Percentiles rank a stretch among this genome's conserved stretches.
These are phyloP conservation scores for Babesia divergens DNA, from an alignment of 169 alveolate genomes.

Conservation along the genomic window DNA sequence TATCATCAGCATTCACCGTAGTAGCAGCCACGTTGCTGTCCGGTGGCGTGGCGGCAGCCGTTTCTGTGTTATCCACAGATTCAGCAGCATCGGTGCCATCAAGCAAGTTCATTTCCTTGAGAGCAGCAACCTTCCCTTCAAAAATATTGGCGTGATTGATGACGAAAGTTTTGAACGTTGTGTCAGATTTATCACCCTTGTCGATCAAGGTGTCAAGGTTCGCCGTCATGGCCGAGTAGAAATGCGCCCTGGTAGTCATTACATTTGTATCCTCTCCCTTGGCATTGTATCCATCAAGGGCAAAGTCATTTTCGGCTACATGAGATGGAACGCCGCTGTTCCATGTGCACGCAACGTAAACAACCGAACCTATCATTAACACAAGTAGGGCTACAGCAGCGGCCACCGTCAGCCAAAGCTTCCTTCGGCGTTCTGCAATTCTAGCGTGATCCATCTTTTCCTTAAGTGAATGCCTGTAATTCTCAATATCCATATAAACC, in stretches of 20 bases:
- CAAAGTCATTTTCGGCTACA: not conserved
- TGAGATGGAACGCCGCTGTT: not conserved
- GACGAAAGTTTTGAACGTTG: no score
- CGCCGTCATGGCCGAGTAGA: not conserved
- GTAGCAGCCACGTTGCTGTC: no score
- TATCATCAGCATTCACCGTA: no score
- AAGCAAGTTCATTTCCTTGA: no score
- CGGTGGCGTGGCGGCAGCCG: no score
- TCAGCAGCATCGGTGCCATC: no score
- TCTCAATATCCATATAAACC: not conserved
- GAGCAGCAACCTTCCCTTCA: no score
- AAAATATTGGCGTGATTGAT: no score
- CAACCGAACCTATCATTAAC: not conserved
- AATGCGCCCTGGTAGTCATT: not conserved
- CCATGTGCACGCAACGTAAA: not conserved
- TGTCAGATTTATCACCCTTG: no score
- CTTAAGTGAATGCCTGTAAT: not conserved
- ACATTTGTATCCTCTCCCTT: not conserved
- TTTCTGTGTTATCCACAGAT: no score
- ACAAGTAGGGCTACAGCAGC: not conserved
- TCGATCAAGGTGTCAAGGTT: no score
- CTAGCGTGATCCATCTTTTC: conserved; percentile 22
- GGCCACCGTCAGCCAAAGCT: conserved; percentile 23
- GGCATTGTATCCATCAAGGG: not conserved
- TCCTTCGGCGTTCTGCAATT: conserved; percentile 2